phyloP scores from a whole-genome alignment of 768 basidiomycete species.

The Mycena chlorophos region DNA sequence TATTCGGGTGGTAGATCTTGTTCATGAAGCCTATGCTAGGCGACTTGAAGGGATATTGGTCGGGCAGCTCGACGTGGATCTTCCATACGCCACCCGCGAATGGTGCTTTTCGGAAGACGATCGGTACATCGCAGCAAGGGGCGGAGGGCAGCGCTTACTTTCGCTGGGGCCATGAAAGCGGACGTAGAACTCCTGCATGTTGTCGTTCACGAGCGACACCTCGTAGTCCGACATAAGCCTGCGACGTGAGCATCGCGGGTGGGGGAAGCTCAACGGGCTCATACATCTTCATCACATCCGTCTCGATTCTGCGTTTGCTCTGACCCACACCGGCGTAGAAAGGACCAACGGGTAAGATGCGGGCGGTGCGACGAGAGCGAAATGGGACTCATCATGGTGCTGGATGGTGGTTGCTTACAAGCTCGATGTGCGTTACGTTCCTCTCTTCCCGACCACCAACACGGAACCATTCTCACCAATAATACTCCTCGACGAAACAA shows the following conservation, averaged over 20 bases:
- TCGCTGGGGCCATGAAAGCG: slow-evolving; percentile 92
- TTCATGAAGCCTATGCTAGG: slow-evolving; percentile 99
- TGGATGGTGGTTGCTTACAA: slow-evolving; percentile 1
- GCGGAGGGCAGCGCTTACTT: slow-evolving; percentile 60
- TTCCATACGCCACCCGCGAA: slow-evolving; percentile 99
- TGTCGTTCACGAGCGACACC: slow-evolving; percentile 95
- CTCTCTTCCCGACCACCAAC: background rate
- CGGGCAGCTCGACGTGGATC: slow-evolving; percentile 97
- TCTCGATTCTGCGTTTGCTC: slow-evolving; percentile 92
- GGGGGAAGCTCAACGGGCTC: background rate
- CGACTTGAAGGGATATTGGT: slow-evolving; percentile 98
- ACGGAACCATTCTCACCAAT: background rate
- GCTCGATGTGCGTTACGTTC: background rate
- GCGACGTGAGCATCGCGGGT: slow-evolving; percentile 18
- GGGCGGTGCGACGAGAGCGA: slow-evolving; percentile 26
- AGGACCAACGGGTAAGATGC: slow-evolving; percentile 25
- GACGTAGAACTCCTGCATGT: slow-evolving; percentile 98
- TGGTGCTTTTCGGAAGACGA: slow-evolving; percentile 61
- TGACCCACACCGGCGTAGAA: slow-evolving; percentile 82
- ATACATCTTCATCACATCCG: slow-evolving; percentile 99
- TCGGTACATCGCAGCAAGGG: background rate
- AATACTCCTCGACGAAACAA: slow-evolving; percentile 73
- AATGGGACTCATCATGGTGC: slow-evolving; percentile 61
- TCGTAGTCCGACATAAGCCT: slow-evolving; percentile 99
- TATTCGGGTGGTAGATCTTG: slow-evolving; percentile 99